Evolutionary conservation across 2,329 filamentous ascomycete species (phyloP).

Genomic region (Didymella keratinophila): DNA sequence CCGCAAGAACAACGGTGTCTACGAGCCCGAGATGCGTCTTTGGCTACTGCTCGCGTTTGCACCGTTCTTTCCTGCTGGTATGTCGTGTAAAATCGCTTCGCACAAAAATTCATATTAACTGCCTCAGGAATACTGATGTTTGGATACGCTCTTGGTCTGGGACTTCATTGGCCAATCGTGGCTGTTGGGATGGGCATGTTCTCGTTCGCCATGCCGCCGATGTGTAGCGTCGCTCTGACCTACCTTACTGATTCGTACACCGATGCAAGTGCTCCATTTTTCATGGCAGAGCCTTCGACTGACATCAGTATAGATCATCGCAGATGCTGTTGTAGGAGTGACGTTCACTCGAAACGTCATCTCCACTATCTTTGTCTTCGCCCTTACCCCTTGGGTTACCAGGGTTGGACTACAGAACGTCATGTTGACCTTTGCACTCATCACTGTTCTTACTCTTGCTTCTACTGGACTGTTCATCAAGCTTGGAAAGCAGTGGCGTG

Average conservation of each 20-base stretch:
- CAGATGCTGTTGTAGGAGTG: constrained; percentile 56
- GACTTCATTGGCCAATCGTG: constrained; percentile 19
- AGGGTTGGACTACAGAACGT: constrained; percentile 19
- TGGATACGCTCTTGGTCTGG: constrained; percentile 17
- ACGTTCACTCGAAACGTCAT: constrained; percentile 57
- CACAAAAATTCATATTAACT: neutral
- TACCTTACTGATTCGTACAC: constrained; percentile 51
- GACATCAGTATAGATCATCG: constrained; percentile 47
- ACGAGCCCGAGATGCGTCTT: constrained; percentile 61
- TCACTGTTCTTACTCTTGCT: constrained; percentile 8
- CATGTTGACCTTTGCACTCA: constrained; percentile 23
- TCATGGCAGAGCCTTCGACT: neutral
- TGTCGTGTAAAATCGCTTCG: neutral
- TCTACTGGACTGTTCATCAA: constrained; percentile 17
- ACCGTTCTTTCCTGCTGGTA: constrained; percentile 21
- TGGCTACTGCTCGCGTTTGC: constrained; percentile 28
- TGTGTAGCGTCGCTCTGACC: constrained; percentile 40
- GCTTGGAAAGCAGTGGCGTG: constrained; percentile 19
- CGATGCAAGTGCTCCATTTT: constrained; percentile 7
- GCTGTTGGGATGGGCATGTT: constrained; percentile 21
- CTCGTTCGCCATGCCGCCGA: constrained; percentile 21
- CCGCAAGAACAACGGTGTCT: constrained; percentile 57
- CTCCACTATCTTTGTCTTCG: constrained; percentile 58
- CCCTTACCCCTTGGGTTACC: constrained; percentile 53
- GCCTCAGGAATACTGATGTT: constrained; percentile 12